Evolutionary conservation across 2,329 filamentous ascomycete species (phyloP).

Genomic region (Phoma sp.): DNA sequence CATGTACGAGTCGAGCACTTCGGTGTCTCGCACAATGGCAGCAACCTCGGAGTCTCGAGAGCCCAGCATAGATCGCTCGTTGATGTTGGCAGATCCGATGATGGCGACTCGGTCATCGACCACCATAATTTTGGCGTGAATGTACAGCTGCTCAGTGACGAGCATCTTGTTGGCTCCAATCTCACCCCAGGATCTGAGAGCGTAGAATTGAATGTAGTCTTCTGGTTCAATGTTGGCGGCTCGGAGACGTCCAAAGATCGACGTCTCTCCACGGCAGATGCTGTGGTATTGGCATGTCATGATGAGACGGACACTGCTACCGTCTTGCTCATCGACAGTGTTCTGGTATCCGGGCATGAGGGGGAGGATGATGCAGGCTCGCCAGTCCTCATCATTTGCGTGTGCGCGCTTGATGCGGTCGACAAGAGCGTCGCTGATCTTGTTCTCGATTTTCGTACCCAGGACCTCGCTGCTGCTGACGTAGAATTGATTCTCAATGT

Average conservation of each 20-base stretch:
- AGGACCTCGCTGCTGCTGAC: conserved; percentile 91
- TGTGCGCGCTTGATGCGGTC: conserved; percentile 88
- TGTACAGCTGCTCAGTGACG: conserved; percentile 96
- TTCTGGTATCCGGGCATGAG: conserved; percentile 99
- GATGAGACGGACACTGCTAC: conserved; percentile 91
- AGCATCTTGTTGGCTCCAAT: conserved; percentile 83
- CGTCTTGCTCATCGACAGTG: conserved; percentile 91
- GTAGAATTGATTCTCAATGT: conserved; percentile 99
- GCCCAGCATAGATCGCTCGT: conserved; percentile 94
- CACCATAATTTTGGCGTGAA: conserved; percentile 96
- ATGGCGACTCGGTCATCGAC: conserved; percentile 92
- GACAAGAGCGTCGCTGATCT: conserved; percentile 92
- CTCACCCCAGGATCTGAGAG: conserved; percentile 88
- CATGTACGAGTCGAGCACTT: conserved; percentile 93
- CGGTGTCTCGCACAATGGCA: conserved; percentile 87
- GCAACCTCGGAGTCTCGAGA: conserved; percentile 91
- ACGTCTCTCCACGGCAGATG: conserved; percentile 90
- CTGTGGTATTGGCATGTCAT: conserved; percentile 97
- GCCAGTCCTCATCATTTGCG: conserved; percentile 86
- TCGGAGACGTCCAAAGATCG: conserved; percentile 86
- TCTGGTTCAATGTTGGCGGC: conserved; percentile 86
- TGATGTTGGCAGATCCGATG: conserved; percentile 98
- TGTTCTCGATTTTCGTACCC: conserved; percentile 86
- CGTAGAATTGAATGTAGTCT: conserved; percentile 95
- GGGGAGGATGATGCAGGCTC: conserved; percentile 87